Conservation (phyloP, 2,329 filamentous ascomycete species). For the Scortechinia acanthostroma region DNA sequence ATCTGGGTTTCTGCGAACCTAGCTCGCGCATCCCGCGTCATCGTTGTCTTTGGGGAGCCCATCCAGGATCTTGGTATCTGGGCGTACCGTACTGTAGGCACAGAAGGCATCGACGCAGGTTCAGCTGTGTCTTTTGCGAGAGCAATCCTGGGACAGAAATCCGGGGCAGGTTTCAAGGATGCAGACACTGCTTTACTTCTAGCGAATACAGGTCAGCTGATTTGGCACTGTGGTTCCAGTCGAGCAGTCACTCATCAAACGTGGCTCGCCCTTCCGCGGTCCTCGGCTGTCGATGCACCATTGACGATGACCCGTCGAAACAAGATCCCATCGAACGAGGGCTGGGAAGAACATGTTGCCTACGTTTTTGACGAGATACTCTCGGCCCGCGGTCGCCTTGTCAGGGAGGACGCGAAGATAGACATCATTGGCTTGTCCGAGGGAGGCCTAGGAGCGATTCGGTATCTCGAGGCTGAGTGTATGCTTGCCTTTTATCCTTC, state of each 20-base stretch:
- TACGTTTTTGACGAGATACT: neutral
- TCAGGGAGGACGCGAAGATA: neutral
- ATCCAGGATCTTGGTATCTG: neutral
- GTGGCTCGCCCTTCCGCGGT: neutral
- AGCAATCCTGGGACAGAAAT: neutral
- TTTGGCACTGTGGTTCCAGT: neutral
- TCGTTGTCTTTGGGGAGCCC: neutral
- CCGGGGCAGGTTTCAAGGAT: neutral
- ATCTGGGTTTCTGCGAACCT: neutral
- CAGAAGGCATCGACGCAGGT: neutral
- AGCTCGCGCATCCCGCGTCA: neutral
- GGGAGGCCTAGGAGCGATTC: neutral
- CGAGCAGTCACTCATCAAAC: neutral
- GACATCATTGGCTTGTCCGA: neutral
- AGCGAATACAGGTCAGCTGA: constrained; percentile 1
- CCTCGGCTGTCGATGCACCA: neutral
- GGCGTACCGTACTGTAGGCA: neutral
- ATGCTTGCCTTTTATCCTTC: constrained; percentile 1
- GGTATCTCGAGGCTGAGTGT: neutral
- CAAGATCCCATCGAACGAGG: neutral
- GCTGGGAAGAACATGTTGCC: neutral
- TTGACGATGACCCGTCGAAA: neutral
- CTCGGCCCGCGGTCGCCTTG: neutral
- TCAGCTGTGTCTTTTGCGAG: neutral
- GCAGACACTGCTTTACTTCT: neutral